A percentile compares a stretch with the other conserved stretches of the same genome.
Evolutionary conservation across 2,329 filamentous ascomycete genomes (phyloP).

Genomic region (Penicillium sp.): DNA sequence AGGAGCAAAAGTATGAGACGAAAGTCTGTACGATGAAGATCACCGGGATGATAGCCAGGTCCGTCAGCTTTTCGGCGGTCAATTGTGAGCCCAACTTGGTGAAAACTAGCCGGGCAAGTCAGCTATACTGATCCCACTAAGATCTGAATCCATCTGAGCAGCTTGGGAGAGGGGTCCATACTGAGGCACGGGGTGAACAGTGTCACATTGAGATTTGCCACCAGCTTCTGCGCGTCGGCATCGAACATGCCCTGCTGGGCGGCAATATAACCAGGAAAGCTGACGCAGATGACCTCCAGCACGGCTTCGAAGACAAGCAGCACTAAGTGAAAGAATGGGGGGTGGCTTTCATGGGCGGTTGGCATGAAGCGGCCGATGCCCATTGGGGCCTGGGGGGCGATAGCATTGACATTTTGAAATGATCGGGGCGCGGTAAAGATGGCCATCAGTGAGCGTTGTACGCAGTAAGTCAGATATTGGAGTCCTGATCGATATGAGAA

Average conservation of each 20-base stretch:
- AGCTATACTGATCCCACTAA: background rate
- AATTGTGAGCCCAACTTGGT: slow-evolving; percentile 94
- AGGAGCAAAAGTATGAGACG: slow-evolving; percentile 76
- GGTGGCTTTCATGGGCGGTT: slow-evolving; percentile 42
- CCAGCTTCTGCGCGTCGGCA: slow-evolving; percentile 91
- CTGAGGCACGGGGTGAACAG: slow-evolving; percentile 95
- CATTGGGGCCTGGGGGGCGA: slow-evolving; percentile 26
- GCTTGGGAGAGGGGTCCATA: slow-evolving; percentile 47
- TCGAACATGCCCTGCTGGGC: slow-evolving; percentile 89
- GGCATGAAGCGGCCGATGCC: slow-evolving; percentile 20
- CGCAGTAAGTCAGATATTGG: no score
- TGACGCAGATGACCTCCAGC: slow-evolving; percentile 91
- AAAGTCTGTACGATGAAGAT: slow-evolving; percentile 87
- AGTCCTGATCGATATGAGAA: background rate
- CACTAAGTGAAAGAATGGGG: slow-evolving; percentile 57
- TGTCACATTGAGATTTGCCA: slow-evolving; percentile 93
- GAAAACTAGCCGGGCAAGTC: slow-evolving; percentile 63
- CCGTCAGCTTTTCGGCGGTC: slow-evolving; percentile 81
- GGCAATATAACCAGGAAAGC: slow-evolving; percentile 87
- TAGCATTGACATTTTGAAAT: slow-evolving; percentile 43
- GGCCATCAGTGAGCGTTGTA: slow-evolving; percentile 30
- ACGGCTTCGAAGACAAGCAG: slow-evolving; percentile 92
- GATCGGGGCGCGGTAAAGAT: slow-evolving; percentile 50
- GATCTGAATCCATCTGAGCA: background rate
- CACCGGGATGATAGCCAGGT: slow-evolving; percentile 88